phyloP scores from a whole-genome alignment of 129 eudicot species.

The Scalesia atractyloides region DNA sequence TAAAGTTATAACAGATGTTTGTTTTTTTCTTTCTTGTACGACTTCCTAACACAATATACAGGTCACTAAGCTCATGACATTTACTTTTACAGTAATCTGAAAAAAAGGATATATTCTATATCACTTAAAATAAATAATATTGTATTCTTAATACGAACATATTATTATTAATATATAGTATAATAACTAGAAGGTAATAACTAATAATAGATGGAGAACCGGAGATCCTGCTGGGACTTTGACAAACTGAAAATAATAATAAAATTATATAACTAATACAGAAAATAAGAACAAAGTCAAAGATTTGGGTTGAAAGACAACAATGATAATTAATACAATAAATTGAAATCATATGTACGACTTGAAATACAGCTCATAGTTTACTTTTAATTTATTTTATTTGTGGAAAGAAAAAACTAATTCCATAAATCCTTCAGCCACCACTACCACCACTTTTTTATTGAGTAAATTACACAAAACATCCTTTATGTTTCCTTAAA shows the following conservation, averaged over 20 bases:
- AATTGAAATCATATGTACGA: background rate
- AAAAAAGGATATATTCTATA: no score
- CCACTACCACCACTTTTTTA: slow-evolving; percentile 3
- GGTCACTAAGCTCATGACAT: no score
- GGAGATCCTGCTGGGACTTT: slow-evolving; percentile 4
- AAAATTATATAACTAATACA: background rate
- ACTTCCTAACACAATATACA: no score
- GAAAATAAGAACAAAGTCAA: slow-evolving; percentile 18
- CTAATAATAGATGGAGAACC: slow-evolving; percentile 2
- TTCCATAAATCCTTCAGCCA: background rate
- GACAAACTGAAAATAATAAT: slow-evolving; percentile 12
- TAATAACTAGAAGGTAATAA: background rate
- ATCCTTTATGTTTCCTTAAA: no score
- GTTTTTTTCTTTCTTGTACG: no score
- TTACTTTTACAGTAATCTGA: no score
- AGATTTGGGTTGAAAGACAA: slow-evolving; percentile 22
- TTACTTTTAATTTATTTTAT: background rate
- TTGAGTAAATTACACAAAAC: no score
- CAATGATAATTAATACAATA: background rate
- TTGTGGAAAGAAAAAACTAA: background rate
- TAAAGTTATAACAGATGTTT: no score
- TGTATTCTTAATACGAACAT: no score
- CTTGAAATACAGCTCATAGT: slow-evolving; percentile 27
- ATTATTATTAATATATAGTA: background rate
- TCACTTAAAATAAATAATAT: no score